Evolutionary conservation across 2,329 filamentous ascomycete genomes (phyloP).

Genomic region (Furcasterigmium furcatum): DNA sequence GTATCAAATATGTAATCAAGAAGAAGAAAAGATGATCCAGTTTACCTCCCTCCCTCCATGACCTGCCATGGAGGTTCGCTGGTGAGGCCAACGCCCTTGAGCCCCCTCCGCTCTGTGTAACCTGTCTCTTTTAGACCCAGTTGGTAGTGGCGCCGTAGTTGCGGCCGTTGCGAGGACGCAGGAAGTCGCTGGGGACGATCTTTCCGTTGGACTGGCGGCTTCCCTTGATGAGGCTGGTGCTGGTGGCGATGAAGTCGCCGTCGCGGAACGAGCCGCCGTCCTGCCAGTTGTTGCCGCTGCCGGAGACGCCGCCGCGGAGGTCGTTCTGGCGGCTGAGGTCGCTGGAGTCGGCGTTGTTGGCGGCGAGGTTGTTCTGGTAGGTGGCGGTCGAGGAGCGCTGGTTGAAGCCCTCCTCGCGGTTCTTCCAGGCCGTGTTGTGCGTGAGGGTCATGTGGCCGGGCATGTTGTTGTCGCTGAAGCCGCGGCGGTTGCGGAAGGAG

Average conservation of each 20-base stretch:
- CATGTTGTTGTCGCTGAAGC: conserved; percentile 44
- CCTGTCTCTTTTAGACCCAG: conserved; percentile 9
- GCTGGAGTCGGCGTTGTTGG: conserved; percentile 5
- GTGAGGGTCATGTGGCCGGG: conserved; percentile 31
- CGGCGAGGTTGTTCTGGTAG: conserved; percentile 10
- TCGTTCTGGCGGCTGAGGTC: conserved; percentile 6
- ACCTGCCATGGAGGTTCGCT: too few species aligned
- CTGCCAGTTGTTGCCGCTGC: conserved; percentile 10
- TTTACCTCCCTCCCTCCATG: too few species aligned
- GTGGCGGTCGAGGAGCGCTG: conserved; percentile 7
- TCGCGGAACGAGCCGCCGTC: conserved; percentile 1
- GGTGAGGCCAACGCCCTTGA: too few species aligned
- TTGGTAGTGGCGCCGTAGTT: conserved; percentile 6
- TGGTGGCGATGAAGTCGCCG: conserved; percentile 8
- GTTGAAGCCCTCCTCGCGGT: conserved; percentile 34
- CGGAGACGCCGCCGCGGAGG: conserved; percentile 4
- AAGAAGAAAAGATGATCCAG: too few species aligned
- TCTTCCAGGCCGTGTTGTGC: conserved; percentile 42
- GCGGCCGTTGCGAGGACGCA: conserved; percentile 6
- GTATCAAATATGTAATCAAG: too few species aligned
- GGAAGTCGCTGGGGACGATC: conserved; percentile 9
- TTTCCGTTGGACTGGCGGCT: conserved; percentile 8
- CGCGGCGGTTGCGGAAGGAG: conserved; percentile 40
- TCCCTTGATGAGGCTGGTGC: conserved; percentile 4
- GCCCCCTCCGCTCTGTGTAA: too few species aligned